These are phyloP conservation scores for Diaporthe aspalathi DNA, from an alignment of 2,329 filamentous ascomycete species.

Conservation along the genomic window DNA sequence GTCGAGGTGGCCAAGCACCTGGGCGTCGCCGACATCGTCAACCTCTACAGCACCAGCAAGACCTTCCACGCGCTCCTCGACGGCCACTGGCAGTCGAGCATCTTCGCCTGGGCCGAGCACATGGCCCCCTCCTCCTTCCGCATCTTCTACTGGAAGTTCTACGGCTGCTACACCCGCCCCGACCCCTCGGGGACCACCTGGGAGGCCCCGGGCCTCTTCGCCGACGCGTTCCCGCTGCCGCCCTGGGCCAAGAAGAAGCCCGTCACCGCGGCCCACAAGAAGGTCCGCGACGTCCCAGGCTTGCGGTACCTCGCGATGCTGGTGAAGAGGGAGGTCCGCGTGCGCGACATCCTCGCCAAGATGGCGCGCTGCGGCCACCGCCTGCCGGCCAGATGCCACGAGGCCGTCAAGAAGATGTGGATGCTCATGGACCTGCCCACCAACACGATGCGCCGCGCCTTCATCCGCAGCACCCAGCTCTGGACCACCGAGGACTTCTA, in stretches of 20 bases:
- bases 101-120: slow-evolving; percentile 64
- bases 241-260: slow-evolving; percentile 29
- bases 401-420: slow-evolving; percentile 75
- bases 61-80: slow-evolving; percentile 72
- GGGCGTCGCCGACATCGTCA: slow-evolving; percentile 66
- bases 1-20: slow-evolving; percentile 68
- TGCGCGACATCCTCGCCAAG: slow-evolving; percentile 71
- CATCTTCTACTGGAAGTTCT: slow-evolving; percentile 72
- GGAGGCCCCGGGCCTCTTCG: slow-evolving; percentile 41
- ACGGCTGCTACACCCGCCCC: slow-evolving; percentile 64
- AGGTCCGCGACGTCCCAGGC: slow-evolving; percentile 67
- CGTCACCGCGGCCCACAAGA: slow-evolving; percentile 39
- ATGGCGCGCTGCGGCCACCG: slow-evolving; percentile 69
- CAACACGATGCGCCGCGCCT: slow-evolving; percentile 62
- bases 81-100: slow-evolving; percentile 67
- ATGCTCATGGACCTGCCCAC: slow-evolving; percentile 75
- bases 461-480: slow-evolving; percentile 63
- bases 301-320: slow-evolving; percentile 78
- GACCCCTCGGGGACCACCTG: slow-evolving; percentile 64
- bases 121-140: slow-evolving; percentile 66
- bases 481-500: slow-evolving; percentile 72
- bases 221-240: slow-evolving; percentile 17
- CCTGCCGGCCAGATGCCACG: slow-evolving; percentile 60
- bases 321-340: slow-evolving; percentile 64
- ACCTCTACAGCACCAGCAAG: slow-evolving; percentile 72